Base-by-base conservation (phyloP, 495 filamentous ascomycete species). In the Annulohypoxylon stygium region DNA sequence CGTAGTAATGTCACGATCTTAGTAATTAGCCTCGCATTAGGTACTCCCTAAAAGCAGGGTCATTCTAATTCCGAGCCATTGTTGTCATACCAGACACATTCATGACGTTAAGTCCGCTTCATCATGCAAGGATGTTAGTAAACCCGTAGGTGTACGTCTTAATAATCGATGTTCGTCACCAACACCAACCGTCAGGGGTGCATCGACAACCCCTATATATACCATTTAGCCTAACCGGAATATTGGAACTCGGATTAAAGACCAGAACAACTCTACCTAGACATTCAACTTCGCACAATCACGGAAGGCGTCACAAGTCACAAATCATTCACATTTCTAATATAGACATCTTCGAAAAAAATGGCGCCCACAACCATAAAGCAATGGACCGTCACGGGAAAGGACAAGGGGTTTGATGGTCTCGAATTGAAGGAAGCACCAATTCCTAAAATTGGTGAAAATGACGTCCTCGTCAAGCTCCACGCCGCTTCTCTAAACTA, bases 401-500 rank as follows among this genome's bases (percentile, higher is more conserved):
- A 79, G 37, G 84, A 84, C 16, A 84, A 86, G 43, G 89, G 81
- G 54, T 90, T 92, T 73, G 88, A 90, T 66, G 87, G 84, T 58
- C 85, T 93, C 43, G 84, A 88, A 71, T 87, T 85, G 71, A 68
- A 83, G 54, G 85, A 86, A 25, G 83, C 79, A 0, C 78, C 85
- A 0, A 75, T 93, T 41, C 91, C 92, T 10, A 78, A 88, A 64
- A 73, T 90, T 5, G 90, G 90, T 48, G 91, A 93, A 41, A 86
- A 87, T 60, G 91, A 94, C 41, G 90, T 93, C 2, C 83, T 95
- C n/a, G 89, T 97, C 75, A 90, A 90, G 81, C 82, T 95, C 12
- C 84, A 90, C 63, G 92, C 87, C 20, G 91, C 88, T 0, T 94
- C 93, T 2, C 83, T 97, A 62, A 97, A 97, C 79, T 97, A 92